phyloP scores from a whole-genome alignment of 495 filamentous ascomycete genomes.

The Tuber microsphaerosporum region DNA sequence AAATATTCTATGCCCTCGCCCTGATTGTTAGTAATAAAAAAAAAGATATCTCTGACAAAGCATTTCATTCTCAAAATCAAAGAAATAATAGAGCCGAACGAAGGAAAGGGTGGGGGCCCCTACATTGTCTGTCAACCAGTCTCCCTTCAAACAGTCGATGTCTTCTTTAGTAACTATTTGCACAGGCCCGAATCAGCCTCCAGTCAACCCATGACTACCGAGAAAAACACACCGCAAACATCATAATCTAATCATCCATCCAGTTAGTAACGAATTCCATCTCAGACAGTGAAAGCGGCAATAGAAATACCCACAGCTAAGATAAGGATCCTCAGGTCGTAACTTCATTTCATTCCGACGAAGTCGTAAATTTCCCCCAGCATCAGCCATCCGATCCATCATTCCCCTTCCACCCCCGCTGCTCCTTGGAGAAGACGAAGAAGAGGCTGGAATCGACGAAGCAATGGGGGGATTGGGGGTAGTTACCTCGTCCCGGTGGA shows the following conservation, averaged over 20 bases:
- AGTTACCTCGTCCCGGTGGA: slow-evolving; percentile 33
- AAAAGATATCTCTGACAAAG: neutral
- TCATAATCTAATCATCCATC: slow-evolving; percentile 53
- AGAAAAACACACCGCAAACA: slow-evolving; percentile 55
- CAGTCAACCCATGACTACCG: slow-evolving; percentile 20
- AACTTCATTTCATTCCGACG: slow-evolving; percentile 45
- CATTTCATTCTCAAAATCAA: neutral
- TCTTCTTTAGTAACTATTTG: slow-evolving; percentile 72
- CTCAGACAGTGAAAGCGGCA: neutral
- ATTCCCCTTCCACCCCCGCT: neutral
- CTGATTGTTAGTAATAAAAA: slow-evolving; percentile 10
- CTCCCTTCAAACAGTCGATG: slow-evolving; percentile 74
- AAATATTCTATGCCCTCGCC: slow-evolving; percentile 58
- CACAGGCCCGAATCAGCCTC: slow-evolving; percentile 35
- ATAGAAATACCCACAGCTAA: slow-evolving; percentile 56
- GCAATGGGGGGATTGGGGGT: neutral
- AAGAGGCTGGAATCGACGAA: neutral
- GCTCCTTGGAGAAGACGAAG: neutral
- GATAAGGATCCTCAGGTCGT: slow-evolving; percentile 62
- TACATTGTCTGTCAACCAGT: slow-evolving; percentile 99
- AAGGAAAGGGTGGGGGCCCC: slow-evolving; percentile 34
- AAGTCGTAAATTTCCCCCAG: slow-evolving; percentile 16
- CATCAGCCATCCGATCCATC: slow-evolving; percentile 23
- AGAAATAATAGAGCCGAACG: slow-evolving; percentile 4
- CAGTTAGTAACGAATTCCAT: slow-evolving; percentile 12